Conservation (phyloP, 108 stramenopile species). For the Cyclotella distinguenda region DNA sequence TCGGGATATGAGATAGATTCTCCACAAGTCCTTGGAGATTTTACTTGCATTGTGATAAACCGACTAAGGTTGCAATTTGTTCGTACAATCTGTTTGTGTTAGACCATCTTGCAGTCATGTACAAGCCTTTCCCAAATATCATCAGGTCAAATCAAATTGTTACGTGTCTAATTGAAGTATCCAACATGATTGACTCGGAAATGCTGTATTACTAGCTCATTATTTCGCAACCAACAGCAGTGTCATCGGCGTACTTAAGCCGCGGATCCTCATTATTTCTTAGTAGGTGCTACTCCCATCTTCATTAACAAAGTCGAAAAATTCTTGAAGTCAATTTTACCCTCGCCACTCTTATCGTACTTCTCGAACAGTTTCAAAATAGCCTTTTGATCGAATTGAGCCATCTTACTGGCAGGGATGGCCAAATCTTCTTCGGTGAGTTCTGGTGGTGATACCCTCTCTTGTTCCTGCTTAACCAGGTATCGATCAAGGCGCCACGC, state of each 20-base stretch:
- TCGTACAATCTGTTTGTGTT: neutral
- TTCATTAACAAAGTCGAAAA: conserved; percentile 91
- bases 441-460: conserved; percentile 76
- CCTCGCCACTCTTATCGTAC: conserved; percentile 89
- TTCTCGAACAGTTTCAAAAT: conserved; percentile 80
- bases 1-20: neutral
- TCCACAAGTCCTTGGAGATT: neutral
- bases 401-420: conserved; percentile 61
- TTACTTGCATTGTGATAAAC: neutral
- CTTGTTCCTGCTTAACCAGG: conserved; percentile 63
- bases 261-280: no score
- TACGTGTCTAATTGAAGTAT: no score
- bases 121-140: no score
- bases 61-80: neutral
- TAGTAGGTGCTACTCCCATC: conserved; percentile 89
- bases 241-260: no score
- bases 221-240: no score
- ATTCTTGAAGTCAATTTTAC: conserved; percentile 86
- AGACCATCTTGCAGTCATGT: neutral
- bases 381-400: conserved; percentile 80
- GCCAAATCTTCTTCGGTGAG: conserved; percentile 74
- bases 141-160: no score
- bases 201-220: no score
- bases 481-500: conserved; percentile 90
- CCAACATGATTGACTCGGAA: no score